phyloP scores from a whole-genome alignment of 768 basidiomycete species.

The Pulveroboletus sp. region DNA sequence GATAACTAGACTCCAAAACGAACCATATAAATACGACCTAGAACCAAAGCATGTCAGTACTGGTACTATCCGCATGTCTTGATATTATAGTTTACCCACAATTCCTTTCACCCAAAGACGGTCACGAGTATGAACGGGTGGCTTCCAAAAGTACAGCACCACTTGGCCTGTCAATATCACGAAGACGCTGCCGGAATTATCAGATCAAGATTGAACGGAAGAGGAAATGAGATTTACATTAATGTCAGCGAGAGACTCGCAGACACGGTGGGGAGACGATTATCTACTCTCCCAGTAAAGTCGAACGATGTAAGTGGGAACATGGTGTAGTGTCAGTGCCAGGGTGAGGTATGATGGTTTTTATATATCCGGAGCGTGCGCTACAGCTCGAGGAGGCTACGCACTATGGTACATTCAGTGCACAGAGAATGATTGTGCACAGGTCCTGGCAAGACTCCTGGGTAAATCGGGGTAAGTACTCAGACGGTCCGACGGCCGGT shows the following conservation, averaged over 20 bases:
- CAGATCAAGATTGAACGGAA: background rate
- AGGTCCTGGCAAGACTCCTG: too few relatives aligned
- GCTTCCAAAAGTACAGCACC: slow-evolving; percentile 20
- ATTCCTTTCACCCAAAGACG: slow-evolving; percentile 20
- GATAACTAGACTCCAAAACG: background rate
- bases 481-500: too few relatives aligned
- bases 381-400: slow-evolving; percentile 1
- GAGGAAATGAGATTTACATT: slow-evolving; percentile 5
- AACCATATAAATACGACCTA: slow-evolving; percentile 24
- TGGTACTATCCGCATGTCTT: too few relatives aligned
- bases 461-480: too few relatives aligned
- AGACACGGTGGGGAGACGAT: slow-evolving; percentile 6
- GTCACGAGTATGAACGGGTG: slow-evolving; percentile 13
- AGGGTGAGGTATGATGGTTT: background rate
- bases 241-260: slow-evolving; percentile 11
- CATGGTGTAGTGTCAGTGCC: slow-evolving; percentile 5
- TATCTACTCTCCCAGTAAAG: slow-evolving; percentile 5
- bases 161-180: slow-evolving; percentile 23
- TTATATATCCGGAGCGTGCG: slow-evolving; percentile 11
- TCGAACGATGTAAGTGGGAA: background rate
- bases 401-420: background rate
- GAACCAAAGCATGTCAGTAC: background rate
- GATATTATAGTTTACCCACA: slow-evolving; percentile 13
- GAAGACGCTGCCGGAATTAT: slow-evolving; percentile 10
- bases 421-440: background rate